Evolutionary conservation across 805 yeast species (phyloP).

Genomic region (Spathaspora girioi): DNA sequence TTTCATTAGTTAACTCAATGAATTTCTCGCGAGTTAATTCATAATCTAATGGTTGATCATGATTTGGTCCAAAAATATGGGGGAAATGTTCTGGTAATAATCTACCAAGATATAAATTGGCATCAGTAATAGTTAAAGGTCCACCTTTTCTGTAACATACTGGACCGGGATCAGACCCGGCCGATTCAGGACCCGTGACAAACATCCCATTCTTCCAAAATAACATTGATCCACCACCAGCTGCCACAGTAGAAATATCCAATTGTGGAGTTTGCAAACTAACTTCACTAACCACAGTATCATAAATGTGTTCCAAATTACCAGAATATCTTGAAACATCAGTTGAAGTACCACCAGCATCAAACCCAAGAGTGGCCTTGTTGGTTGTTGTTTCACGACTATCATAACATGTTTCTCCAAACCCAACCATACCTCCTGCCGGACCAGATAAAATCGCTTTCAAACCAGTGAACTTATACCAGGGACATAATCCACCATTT

Average conservation of each 20-base stretch:
- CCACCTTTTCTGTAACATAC: constrained; percentile 40
- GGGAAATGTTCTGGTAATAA: constrained; percentile 35
- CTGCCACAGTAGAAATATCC: constrained; percentile 44
- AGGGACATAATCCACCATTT: constrained; percentile 91
- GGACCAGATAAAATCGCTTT: constrained; percentile 92
- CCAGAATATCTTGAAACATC: constrained; percentile 44
- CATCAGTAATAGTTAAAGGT: constrained; percentile 38
- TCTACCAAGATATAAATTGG: constrained; percentile 32
- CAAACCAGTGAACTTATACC: constrained; percentile 78
- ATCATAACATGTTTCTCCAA: constrained; percentile 75
- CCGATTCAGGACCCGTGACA: constrained; percentile 40
- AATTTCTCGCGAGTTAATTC: constrained; percentile 49
- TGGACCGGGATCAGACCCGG: constrained; percentile 40
- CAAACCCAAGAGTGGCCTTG: constrained; percentile 36
- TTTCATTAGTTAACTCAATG: constrained; percentile 41
- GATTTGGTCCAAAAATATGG: constrained; percentile 35
- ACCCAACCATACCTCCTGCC: constrained; percentile 97
- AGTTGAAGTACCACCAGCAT: constrained; percentile 46
- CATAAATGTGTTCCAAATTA: constrained; percentile 38
- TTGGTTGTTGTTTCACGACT: constrained; percentile 2
- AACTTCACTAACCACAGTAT: constrained; percentile 43
- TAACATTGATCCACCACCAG: constrained; percentile 43
- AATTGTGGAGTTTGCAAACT: constrained; percentile 43
- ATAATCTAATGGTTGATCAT: constrained; percentile 28
- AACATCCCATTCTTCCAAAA: constrained; percentile 37